Evolutionary conservation across 768 basidiomycete genomes (phyloP).

Genomic region (Amanita thiersii): DNA sequence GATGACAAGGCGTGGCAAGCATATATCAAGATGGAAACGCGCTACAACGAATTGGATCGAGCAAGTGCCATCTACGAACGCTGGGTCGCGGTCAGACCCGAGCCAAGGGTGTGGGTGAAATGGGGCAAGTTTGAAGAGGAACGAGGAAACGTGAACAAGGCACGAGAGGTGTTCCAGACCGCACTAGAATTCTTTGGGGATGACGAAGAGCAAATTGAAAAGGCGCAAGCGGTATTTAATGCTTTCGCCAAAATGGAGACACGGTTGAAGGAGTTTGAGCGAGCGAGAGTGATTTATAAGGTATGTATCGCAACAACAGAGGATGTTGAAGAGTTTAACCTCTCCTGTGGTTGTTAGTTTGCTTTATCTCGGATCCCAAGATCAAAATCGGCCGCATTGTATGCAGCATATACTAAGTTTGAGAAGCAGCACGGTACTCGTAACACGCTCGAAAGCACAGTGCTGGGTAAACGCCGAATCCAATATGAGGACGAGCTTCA

Average conservation of each 20-base stretch:
- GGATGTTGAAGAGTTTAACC: background rate
- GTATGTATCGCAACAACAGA: constrained; percentile 26
- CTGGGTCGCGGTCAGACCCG: constrained; percentile 70
- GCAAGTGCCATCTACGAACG: constrained; percentile 91
- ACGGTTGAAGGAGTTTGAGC: constrained; percentile 90
- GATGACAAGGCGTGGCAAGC: constrained; percentile 99
- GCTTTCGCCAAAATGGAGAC: constrained; percentile 95
- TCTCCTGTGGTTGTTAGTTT: constrained; percentile 48
- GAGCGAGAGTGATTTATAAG: constrained; percentile 96
- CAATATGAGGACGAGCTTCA: constrained; percentile 96
- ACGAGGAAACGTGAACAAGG: constrained; percentile 36
- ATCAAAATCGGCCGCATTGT: constrained; percentile 82
- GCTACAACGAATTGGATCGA: constrained; percentile 87
- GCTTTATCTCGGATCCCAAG: constrained; percentile 90
- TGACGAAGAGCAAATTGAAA: constrained; percentile 69
- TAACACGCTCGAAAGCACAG: constrained; percentile 83
- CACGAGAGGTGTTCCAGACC: constrained; percentile 66
- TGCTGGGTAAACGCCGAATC: constrained; percentile 94
- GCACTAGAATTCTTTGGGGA: constrained; percentile 69
- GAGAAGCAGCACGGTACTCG: constrained; percentile 97
- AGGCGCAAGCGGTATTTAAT: constrained; percentile 80
- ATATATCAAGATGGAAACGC: constrained; percentile 96
- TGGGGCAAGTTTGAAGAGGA: constrained; percentile 87
- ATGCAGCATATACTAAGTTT: constrained; percentile 92
- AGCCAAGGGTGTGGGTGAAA: constrained; percentile 79